phyloP scores from a whole-genome alignment of 2,329 filamentous ascomycete genomes.

The Diaporthe batatas region DNA sequence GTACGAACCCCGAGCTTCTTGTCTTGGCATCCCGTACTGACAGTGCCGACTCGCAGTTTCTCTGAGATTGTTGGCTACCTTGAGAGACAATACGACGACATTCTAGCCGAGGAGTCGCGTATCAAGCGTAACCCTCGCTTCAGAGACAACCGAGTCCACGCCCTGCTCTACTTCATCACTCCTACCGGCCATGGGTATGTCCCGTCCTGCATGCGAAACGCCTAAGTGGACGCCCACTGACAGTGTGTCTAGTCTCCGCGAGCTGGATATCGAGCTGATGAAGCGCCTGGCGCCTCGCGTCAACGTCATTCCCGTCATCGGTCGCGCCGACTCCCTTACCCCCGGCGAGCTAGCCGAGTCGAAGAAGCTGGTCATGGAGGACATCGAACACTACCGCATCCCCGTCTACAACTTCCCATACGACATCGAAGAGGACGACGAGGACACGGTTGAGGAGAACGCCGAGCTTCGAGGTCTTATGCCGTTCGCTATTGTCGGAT shows the following conservation, averaged over 20 bases:
- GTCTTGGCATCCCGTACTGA: background rate
- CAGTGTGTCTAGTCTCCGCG: constrained; percentile 80
- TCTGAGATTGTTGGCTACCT: constrained; percentile 98
- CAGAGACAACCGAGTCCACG: constrained; percentile 98
- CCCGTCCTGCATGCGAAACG: constrained; percentile 20
- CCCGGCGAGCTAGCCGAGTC: constrained; percentile 97
- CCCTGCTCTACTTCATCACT: constrained; percentile 99
- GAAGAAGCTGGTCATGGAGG: constrained; percentile 99
- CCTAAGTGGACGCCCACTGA: constrained; percentile 20
- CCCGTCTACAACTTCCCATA: constrained; percentile 99
- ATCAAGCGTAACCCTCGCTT: constrained; percentile 99
- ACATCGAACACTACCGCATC: constrained; percentile 99
- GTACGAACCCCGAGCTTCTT: constrained; percentile 60
- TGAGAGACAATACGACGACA: constrained; percentile 99
- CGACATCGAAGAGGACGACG: constrained; percentile 99
- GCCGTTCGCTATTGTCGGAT: constrained; percentile 99
- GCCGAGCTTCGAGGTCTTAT: constrained; percentile 96
- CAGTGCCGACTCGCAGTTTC: constrained; percentile 71
- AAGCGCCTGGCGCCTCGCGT: constrained; percentile 97
- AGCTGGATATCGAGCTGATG: constrained; percentile 99
- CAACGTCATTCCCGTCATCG: constrained; percentile 99
- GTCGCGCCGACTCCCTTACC: constrained; percentile 97
- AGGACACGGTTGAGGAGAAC: constrained; percentile 99
- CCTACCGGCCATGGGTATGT: constrained; percentile 93
- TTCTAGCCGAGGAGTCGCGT: constrained; percentile 98